A percentile compares a stretch with the other conserved stretches of the same genome.
phyloP scores from a whole-genome alignment of 441 rosid species.

The Kokia cookei region DNA sequence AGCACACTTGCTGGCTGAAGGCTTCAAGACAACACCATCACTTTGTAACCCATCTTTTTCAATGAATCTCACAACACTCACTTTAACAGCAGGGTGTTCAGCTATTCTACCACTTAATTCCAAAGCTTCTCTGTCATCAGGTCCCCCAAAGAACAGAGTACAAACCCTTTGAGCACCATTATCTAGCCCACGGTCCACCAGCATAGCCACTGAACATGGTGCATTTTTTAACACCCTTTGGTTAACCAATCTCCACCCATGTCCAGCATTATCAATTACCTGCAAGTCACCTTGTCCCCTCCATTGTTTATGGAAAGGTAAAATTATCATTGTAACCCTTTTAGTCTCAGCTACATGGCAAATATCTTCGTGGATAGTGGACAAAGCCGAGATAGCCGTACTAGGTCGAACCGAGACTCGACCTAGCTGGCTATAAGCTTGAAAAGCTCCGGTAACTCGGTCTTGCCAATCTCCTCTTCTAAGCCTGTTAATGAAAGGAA shows the following conservation, averaged over 20 bases:
- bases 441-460: slow-evolving; percentile 44
- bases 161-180: slow-evolving; percentile 44
- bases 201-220: slow-evolving; percentile 70
- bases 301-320: slow-evolving; percentile 71
- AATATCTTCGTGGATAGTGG: slow-evolving; percentile 76
- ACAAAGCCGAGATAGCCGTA: slow-evolving; percentile 51
- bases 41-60: slow-evolving; percentile 22
- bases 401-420: slow-evolving; percentile 54
- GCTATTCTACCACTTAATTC: slow-evolving; percentile 67
- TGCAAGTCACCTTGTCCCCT: slow-evolving; percentile 32
- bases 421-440: slow-evolving; percentile 61
- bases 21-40: slow-evolving; percentile 24
- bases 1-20: slow-evolving; percentile 27
- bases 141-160: slow-evolving; percentile 65
- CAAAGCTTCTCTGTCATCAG: slow-evolving; percentile 71
- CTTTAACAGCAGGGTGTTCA: slow-evolving; percentile 57
- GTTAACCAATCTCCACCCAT: slow-evolving; percentile 66
- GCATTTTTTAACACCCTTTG: slow-evolving; percentile 62
- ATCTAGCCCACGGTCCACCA: slow-evolving; percentile 77
- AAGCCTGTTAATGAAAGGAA: slow-evolving; percentile 56
- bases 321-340: slow-evolving; percentile 48
- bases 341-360: slow-evolving; percentile 69
- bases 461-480: slow-evolving; percentile 48
- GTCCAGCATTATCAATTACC: slow-evolving; percentile 46
- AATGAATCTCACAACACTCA: slow-evolving; percentile 41